Conservation (phyloP, 495 filamentous ascomycete species). For the Hypoxylon lenormandii region DNA sequence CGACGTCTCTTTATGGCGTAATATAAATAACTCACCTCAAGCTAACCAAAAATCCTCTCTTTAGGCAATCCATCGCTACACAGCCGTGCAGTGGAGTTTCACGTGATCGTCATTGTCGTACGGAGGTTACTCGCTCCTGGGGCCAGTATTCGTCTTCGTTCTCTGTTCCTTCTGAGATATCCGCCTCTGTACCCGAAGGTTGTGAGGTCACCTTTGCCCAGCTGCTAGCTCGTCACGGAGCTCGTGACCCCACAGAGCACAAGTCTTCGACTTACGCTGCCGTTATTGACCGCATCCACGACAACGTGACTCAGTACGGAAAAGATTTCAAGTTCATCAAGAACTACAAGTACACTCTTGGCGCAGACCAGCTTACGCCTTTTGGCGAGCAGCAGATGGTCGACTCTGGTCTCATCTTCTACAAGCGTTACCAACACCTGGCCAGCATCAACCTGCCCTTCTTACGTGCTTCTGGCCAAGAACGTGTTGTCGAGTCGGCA, state of each 20-base stretch:
- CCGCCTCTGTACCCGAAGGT: conserved; percentile 65
- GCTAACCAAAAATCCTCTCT: conserved; percentile 19
- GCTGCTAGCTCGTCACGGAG: conserved; percentile 84
- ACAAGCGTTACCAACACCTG: conserved; percentile 73
- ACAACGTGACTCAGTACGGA: conserved; percentile 65
- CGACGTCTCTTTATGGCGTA: conserved; percentile 1
- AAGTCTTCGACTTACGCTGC: conserved; percentile 70
- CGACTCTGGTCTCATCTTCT: conserved; percentile 79
- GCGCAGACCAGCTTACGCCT: conserved; percentile 76
- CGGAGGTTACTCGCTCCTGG: conserved; percentile 75
- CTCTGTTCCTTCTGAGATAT: conserved; percentile 72
- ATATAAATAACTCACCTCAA: conserved; percentile 36
- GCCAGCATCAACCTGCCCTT: conserved; percentile 70
- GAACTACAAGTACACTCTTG: conserved; percentile 77
- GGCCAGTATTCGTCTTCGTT: conserved; percentile 89
- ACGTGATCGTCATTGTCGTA: conserved; percentile 68
- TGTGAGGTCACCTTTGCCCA: conserved; percentile 83
- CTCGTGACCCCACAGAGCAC: conserved; percentile 75
- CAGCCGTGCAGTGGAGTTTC: conserved; percentile 69
- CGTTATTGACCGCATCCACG: conserved; percentile 71
- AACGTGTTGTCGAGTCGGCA: conserved; percentile 79
- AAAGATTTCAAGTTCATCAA: conserved; percentile 73
- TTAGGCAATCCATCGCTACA: conserved; percentile 38
- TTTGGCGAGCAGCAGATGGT: conserved; percentile 80
- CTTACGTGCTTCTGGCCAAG: conserved; percentile 74